phyloP scores from a whole-genome alignment of 805 yeast genomes.

The Suhomyces emberorum region DNA sequence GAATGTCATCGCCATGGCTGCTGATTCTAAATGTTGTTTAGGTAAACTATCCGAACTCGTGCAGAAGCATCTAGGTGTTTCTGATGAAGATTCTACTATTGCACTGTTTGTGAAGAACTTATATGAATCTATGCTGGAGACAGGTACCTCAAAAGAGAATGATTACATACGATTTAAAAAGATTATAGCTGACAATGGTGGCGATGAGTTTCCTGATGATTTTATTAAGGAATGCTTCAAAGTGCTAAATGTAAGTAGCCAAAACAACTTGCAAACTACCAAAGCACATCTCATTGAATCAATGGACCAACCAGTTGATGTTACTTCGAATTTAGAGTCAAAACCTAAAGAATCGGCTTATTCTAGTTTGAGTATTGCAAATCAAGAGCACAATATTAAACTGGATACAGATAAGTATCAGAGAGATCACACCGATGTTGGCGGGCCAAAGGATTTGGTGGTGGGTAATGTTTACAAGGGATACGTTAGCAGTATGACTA shows the following conservation, averaged over 20 bases:
- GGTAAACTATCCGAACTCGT: constrained; percentile 10
- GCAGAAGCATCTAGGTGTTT: constrained; percentile 14
- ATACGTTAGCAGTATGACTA: constrained; percentile 51
- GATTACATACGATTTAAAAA: constrained; percentile 10
- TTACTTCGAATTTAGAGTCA: too few species aligned
- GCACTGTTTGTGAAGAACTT: constrained; percentile 27
- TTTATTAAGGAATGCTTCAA: constrained; percentile 23
- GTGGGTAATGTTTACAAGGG: constrained; percentile 58
- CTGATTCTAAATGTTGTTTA: too few species aligned
- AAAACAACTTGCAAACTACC: constrained; percentile 1
- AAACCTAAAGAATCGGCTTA: background rate
- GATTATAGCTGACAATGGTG: constrained; percentile 35
- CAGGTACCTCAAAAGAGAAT: background rate
- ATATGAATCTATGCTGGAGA: constrained; percentile 10
- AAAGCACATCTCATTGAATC: constrained; percentile 5
- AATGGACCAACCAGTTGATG: constrained; percentile 5
- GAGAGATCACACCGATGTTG: background rate
- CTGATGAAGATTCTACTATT: constrained; percentile 22
- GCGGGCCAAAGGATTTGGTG: constrained; percentile 15
- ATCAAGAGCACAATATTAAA: constrained; percentile 4
- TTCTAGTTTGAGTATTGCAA: background rate
- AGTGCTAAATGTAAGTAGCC: too few species aligned
- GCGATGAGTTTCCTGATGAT: constrained; percentile 35
- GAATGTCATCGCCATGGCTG: too few species aligned
- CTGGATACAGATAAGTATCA: constrained; percentile 4